phyloP scores from a whole-genome alignment of 495 filamentous ascomycete species.

The Antarctomyces pellizariae region DNA sequence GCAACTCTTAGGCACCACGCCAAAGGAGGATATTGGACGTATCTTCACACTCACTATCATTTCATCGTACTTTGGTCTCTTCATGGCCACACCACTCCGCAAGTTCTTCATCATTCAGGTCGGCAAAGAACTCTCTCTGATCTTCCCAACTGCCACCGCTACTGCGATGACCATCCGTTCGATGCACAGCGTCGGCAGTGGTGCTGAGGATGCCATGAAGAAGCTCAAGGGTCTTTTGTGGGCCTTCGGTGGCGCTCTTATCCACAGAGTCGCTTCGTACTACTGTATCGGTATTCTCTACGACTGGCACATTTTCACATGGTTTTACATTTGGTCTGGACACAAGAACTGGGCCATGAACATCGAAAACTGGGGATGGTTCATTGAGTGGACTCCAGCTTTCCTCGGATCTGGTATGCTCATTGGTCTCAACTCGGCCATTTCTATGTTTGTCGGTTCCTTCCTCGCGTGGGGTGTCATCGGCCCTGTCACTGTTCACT shows the following conservation, averaged over 20 bases:
- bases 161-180: conserved; percentile 39
- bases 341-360: conserved; percentile 29
- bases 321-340: conserved; percentile 37
- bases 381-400: conserved; percentile 37
- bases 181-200: conserved; percentile 33
- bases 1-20: conserved; percentile 22
- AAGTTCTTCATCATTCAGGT: conserved; percentile 49
- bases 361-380: conserved; percentile 44
- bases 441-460: conserved; percentile 35
- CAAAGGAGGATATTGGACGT: conserved; percentile 29
- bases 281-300: conserved; percentile 40
- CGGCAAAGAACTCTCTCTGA: conserved; percentile 32
- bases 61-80: conserved; percentile 41
- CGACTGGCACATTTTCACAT: conserved; percentile 43
- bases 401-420: conserved; percentile 45
- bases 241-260: conserved; percentile 25
- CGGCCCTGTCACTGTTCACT: conserved; percentile 34
- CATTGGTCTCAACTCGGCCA: conserved; percentile 38
- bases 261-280: conserved; percentile 32
- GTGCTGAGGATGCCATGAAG: conserved; percentile 27
- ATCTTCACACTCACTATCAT: conserved; percentile 38
- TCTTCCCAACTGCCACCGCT: conserved; percentile 41
- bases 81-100: conserved; percentile 41
- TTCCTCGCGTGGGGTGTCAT: conserved; percentile 42
- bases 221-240: conserved; percentile 31